These are phyloP conservation scores for Brassica nigra DNA, from an alignment of 345 rosid genomes.

Conservation along the genomic window DNA sequence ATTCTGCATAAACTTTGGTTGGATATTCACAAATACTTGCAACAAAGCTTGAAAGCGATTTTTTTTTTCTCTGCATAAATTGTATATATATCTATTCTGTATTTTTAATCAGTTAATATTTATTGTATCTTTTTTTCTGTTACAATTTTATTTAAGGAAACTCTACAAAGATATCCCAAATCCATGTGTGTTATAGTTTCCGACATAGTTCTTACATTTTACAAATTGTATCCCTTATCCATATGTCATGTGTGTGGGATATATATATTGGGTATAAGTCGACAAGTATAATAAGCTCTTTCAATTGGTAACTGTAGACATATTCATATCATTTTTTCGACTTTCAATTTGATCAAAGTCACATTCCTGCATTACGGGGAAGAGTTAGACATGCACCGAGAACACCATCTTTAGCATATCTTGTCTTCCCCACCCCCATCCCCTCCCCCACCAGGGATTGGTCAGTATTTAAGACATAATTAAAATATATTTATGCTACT, in stretches of 20 bases:
- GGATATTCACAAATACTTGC: neutral
- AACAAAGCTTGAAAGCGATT: neutral
- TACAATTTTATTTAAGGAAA: neutral
- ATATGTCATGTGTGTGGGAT: neutral
- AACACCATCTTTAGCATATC: no score
- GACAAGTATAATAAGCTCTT: no score
- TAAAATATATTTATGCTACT: no score
- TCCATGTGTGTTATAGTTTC: neutral
- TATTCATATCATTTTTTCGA: no score
- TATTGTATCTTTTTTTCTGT: neutral
- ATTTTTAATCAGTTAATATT: neutral
- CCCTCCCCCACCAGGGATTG: no score
- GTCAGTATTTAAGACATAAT: no score
- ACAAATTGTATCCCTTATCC: neutral
- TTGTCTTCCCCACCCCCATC: no score
- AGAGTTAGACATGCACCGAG: no score
- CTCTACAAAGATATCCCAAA: neutral
- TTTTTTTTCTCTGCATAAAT: neutral
- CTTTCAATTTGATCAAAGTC: no score
- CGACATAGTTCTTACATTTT: neutral
- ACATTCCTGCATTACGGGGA: no score
- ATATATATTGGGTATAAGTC: no score
- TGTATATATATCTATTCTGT: neutral
- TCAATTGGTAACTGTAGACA: no score
- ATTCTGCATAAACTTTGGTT: neutral